These are phyloP conservation scores for Pontederia paniculata DNA, from an alignment of 176 grass and related monocot species.

Conservation along the genomic window DNA sequence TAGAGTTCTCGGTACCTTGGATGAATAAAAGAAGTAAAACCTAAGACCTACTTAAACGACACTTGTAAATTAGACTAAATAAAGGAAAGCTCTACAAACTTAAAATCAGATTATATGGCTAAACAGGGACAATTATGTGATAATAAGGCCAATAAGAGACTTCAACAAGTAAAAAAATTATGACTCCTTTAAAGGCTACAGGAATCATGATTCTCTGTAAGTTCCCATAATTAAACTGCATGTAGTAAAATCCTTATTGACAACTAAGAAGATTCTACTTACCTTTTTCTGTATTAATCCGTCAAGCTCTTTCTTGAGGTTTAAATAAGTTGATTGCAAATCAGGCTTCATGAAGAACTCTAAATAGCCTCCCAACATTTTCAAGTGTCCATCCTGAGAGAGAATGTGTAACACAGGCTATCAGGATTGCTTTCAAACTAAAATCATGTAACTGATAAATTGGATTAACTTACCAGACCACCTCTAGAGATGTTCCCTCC, in stretches of 20 bases:
- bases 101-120: no score
- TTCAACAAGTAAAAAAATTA: no score
- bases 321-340: conserved; percentile 70
- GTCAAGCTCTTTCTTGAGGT: conserved; percentile 73
- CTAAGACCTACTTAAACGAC: no score
- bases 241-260: neutral
- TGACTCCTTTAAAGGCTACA: neutral
- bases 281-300: conserved; percentile 77
- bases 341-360: conserved; percentile 95
- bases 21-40: no score
- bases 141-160: neutral
- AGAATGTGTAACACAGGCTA: conserved; percentile 5
- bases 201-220: neutral
- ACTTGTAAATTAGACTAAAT: neutral
- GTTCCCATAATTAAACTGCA: neutral
- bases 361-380: conserved; percentile 96
- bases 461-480: conserved; percentile 47
- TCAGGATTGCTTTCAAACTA: conserved; percentile 3
- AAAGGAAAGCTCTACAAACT: neutral
- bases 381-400: conserved; percentile 79
- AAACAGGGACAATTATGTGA: neutral
- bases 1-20: no score
- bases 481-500: conserved; percentile 67
- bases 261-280: conserved; percentile 9
- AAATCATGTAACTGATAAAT: conserved; percentile 9